Evolutionary conservation across 495 filamentous ascomycete species (phyloP), one percentile per base, ranked within the genome.

Genomic region (Aspergillus bridgeri): DNA sequence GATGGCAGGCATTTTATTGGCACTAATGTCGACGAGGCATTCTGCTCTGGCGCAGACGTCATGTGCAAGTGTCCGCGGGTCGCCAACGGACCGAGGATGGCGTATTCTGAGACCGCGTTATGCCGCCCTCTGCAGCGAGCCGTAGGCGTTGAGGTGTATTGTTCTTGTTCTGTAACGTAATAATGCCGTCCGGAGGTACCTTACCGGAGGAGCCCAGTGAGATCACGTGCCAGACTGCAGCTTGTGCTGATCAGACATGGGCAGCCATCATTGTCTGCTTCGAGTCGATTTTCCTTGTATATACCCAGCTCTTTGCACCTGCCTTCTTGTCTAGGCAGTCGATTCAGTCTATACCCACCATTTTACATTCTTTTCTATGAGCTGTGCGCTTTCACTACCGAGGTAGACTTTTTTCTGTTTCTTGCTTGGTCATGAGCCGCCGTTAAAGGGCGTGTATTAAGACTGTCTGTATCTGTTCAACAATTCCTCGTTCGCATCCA

Each of bases 31-130:
- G 45, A 53, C 51, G 27, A 33, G 29, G 27, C 42, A 24, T 25
- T 11, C n/a, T 44, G 46, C 20, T 52, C 25, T 48, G 23, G 45
- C 42, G 19, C 46, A 51, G 57, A 59, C 58, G 64, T 60, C 65
- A 67, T 67, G 62, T 67, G 65, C 57, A 29, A 46, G 23, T 23
- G 45, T 17, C n/a, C 46, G n/a, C n/a, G n/a, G n/a, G n/a, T n/a
- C n/a, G n/a, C n/a, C n/a, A n/a, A 42, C 56, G 18, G 52, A 38
- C 62, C 62, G 62, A 60, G 58, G 58, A 51, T 60, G 48, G 27
- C 17, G 22, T 51, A 45, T 19, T 45, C 23, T 21, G 19, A 54
- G 25, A 42, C 23, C 24, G 8, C 23, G 42, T 54, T 21, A 54
- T 44, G 51, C 22, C 9, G 22, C 13, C 33, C 3, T 56, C 48